Percentiles rank a stretch among this genome's conserved stretches.
Conservation (phyloP, 768 basidiomycete genomes). For the Glaciozyma martinii region DNA sequence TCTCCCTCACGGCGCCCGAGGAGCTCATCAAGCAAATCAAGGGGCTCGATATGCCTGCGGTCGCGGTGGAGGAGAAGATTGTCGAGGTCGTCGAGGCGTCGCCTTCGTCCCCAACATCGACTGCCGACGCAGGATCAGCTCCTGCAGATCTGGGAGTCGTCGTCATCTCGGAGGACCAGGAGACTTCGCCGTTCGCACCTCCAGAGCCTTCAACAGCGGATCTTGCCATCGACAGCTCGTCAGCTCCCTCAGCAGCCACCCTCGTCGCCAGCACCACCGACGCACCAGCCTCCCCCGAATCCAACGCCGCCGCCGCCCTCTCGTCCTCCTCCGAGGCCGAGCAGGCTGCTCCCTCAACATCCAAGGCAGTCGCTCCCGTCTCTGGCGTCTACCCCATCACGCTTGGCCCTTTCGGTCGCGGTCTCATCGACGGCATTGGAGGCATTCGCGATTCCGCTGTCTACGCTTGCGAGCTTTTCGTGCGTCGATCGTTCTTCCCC, state of each 20-base stretch:
- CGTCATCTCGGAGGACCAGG: constrained; percentile 13
- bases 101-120: not conserved
- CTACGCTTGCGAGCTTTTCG: constrained; percentile 31
- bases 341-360: not conserved
- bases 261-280: not conserved
- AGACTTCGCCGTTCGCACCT: constrained; percentile 21
- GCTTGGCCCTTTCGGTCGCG: constrained; percentile 27
- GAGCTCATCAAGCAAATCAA: constrained; percentile 20
- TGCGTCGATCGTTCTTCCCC: constrained; percentile 4
- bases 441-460: constrained; percentile 31
- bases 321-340: not conserved
- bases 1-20: constrained; percentile 23
- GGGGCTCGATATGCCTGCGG: constrained; percentile 9
- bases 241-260: not conserved
- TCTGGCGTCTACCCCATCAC: constrained; percentile 1
- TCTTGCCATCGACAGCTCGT: not conserved
- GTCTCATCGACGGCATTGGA: constrained; percentile 33
- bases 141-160: not conserved
- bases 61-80: not conserved
- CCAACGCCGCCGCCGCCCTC: not conserved
- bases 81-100: not conserved
- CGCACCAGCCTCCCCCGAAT: not conserved
- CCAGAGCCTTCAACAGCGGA: not conserved
- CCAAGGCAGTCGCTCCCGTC: not conserved
- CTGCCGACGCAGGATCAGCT: not conserved